A percentile compares a stretch with the other conserved stretches of the same genome.
Evolutionary conservation across 1,284 basidiomycete genomes (phyloP).

Genomic region (Apiotrichum veenhuisii): DNA sequence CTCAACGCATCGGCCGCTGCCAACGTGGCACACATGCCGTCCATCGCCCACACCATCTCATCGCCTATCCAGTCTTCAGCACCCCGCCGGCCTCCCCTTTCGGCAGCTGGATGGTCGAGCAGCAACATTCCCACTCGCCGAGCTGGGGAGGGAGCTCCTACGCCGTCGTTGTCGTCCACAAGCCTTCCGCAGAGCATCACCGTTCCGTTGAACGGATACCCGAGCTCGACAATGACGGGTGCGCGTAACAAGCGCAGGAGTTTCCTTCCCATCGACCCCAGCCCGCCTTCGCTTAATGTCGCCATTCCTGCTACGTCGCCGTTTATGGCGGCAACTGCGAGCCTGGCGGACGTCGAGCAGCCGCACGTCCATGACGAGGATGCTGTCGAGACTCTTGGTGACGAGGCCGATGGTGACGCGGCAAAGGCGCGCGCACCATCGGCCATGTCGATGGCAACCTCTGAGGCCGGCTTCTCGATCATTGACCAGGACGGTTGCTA

Average conservation of each 20-base stretch:
- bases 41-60: conserved; percentile 33
- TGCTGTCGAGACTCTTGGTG: conserved; percentile 18
- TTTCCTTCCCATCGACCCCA: conserved; percentile 73
- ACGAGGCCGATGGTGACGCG: conserved; percentile 15
- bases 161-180: not conserved
- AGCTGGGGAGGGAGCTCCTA: not conserved
- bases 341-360: conserved; percentile 13
- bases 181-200: not conserved
- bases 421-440: not conserved
- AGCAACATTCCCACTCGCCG: conserved; percentile 7
- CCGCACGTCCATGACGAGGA: conserved; percentile 6
- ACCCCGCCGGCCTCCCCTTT: conserved; percentile 11
- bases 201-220: not conserved
- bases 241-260: conserved; percentile 62
- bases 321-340: conserved; percentile 52
- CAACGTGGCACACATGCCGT: conserved; percentile 34
- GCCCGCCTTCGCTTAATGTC: conserved; percentile 50
- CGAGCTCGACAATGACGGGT: not conserved
- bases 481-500: conserved; percentile 33
- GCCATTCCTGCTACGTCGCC: conserved; percentile 59
- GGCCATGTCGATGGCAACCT: conserved; percentile 20
- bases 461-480: conserved; percentile 18
- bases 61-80: conserved; percentile 20
- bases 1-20: conserved; percentile 34
- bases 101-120: conserved; percentile 12